These are phyloP conservation scores for Penicillium digitatum DNA, from an alignment of 2,329 filamentous ascomycete species.

Conservation along the genomic window DNA sequence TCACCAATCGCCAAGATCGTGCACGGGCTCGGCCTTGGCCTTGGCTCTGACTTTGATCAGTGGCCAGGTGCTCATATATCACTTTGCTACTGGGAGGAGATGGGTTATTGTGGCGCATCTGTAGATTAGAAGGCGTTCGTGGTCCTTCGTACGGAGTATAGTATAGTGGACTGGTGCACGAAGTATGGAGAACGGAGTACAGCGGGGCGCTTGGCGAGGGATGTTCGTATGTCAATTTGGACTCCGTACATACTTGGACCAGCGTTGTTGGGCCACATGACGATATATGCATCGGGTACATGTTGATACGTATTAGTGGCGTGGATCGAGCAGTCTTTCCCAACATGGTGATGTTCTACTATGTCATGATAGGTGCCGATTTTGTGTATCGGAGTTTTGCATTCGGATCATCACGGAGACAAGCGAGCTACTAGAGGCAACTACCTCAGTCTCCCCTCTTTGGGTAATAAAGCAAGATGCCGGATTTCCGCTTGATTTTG, in stretches of 20 bases:
- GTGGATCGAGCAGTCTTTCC: background rate
- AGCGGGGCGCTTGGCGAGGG: background rate
- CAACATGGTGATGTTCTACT: background rate
- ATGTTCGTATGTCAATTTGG: background rate
- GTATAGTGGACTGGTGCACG: background rate
- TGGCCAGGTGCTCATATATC: background rate
- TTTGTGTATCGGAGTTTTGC: background rate
- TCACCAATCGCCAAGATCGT: slow-evolving; percentile 11
- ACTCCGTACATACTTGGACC: background rate
- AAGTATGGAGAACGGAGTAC: background rate
- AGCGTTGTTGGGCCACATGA: background rate
- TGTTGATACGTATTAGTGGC: background rate
- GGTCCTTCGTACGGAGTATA: background rate
- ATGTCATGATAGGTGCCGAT: background rate
- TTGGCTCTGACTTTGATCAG: background rate
- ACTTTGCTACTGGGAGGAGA: background rate
- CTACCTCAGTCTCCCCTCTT: background rate
- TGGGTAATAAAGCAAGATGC: background rate
- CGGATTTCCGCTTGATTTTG: background rate
- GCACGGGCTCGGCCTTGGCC: background rate
- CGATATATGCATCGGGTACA: background rate
- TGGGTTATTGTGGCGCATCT: background rate
- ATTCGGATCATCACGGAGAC: background rate
- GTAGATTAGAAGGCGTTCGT: background rate
- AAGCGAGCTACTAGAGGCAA: background rate